Conservation (phyloP, 306 rosid genomes). For the Glycine soja region DNA sequence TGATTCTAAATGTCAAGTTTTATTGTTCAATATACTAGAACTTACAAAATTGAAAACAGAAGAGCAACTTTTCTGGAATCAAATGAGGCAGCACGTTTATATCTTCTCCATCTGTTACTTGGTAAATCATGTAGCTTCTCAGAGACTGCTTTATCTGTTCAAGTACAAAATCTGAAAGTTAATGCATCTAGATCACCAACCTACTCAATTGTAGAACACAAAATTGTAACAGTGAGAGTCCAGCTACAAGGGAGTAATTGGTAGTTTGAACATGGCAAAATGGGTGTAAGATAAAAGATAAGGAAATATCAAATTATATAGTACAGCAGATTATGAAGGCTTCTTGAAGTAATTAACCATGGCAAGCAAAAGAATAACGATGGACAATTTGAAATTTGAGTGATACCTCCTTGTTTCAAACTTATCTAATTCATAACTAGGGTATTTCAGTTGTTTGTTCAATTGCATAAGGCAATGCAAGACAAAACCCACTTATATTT, state of each 20-base stretch:
- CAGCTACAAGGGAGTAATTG: slow-evolving; percentile 23
- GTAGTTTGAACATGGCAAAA: slow-evolving; percentile 23
- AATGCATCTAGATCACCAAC: slow-evolving; percentile 35
- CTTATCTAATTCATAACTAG: slow-evolving; percentile 14
- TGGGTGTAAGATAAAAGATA: slow-evolving; percentile 5
- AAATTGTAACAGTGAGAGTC: not conserved
- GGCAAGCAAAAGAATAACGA: slow-evolving; percentile 29
- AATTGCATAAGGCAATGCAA: slow-evolving; percentile 29
- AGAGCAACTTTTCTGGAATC: slow-evolving; percentile 89
- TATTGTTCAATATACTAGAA: slow-evolving; percentile 31
- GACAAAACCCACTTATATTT: slow-evolving; percentile 40
- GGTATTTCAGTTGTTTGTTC: not conserved
- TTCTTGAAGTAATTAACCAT: slow-evolving; percentile 20
- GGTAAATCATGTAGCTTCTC: slow-evolving; percentile 79
- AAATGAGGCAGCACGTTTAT: slow-evolving; percentile 77
- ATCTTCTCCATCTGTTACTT: slow-evolving; percentile 81
- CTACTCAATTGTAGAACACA: slow-evolving; percentile 5
- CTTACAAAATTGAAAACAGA: slow-evolving; percentile 91
- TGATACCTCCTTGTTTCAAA: slow-evolving; percentile 25
- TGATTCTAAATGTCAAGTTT: slow-evolving; percentile 8
- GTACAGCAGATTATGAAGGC: too few species aligned
- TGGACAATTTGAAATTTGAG: slow-evolving; percentile 36
- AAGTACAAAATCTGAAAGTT: slow-evolving; percentile 35
- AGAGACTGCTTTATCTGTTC: slow-evolving; percentile 65
- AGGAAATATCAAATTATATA: not conserved